These are phyloP conservation scores for Termitomyces sp. DNA, from an alignment of 768 basidiomycete genomes.

Conservation along the genomic window DNA sequence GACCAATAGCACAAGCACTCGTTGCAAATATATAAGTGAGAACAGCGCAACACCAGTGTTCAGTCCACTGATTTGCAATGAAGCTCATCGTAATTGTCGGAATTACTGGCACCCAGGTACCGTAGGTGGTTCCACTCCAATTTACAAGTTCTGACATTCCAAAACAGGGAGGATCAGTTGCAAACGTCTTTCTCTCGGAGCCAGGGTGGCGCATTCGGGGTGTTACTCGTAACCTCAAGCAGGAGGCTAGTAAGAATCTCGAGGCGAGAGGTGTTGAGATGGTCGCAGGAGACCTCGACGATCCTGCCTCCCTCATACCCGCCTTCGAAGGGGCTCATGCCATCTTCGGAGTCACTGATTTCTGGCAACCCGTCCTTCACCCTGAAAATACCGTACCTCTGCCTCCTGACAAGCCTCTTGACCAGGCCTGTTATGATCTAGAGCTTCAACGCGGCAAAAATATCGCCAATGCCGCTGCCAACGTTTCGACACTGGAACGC, in stretches of 20 bases:
- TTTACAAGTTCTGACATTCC: not conserved
- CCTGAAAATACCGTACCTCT: not conserved
- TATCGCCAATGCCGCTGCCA: conserved; percentile 1
- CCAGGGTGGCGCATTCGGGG: conserved; percentile 7
- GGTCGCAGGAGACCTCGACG: conserved; percentile 2
- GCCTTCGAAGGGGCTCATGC: conserved; percentile 5
- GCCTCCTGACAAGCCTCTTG: not conserved
- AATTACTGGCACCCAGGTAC: conserved; percentile 6
- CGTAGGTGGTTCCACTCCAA: not conserved
- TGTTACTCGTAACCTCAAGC: not conserved
- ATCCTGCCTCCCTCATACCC: not conserved
- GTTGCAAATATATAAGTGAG: not conserved
- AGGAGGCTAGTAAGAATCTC: not conserved
- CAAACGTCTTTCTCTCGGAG: conserved; percentile 6
- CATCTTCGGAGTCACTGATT: conserved; percentile 7
- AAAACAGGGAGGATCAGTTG: conserved; percentile 2
- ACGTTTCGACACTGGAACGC: not conserved
- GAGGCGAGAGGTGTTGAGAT: conserved; percentile 3
- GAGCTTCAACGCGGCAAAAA: conserved; percentile 5
- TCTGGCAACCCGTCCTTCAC: conserved; percentile 4
- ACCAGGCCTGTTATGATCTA: conserved; percentile 1
- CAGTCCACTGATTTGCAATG: not conserved
- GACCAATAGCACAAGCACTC: not conserved
- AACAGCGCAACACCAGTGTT: not conserved
- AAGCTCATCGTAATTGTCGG: conserved; percentile 7